phyloP scores from a whole-genome alignment of 2,329 filamentous ascomycete species.

The Calonectria hawksworthii region DNA sequence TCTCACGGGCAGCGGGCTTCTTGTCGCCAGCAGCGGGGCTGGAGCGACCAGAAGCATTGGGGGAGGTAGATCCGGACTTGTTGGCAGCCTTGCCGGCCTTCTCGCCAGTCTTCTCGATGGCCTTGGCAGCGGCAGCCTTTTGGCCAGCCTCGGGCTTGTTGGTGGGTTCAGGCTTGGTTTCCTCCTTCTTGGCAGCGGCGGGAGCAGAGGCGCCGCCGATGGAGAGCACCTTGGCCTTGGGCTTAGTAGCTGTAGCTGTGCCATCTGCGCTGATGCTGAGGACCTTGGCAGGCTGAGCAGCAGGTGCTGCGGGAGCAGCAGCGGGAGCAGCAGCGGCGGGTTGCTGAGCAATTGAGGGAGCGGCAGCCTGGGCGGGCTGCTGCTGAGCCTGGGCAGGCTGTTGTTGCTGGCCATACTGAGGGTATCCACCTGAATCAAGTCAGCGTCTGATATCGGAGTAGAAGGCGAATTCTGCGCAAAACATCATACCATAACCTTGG shows the following conservation, averaged over 20 bases:
- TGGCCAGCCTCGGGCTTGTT: conserved; percentile 77
- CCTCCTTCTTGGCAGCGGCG: conserved; percentile 54
- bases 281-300: conserved; percentile 70
- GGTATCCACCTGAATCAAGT: conserved; percentile 61
- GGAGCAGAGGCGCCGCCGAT: conserved; percentile 52
- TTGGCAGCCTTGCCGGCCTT: conserved; percentile 57
- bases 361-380: conserved; percentile 54
- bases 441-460: conserved; percentile 26
- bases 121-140: conserved; percentile 89
- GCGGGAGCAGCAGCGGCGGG: conserved; percentile 62
- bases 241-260: conserved; percentile 68
- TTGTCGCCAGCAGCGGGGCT: conserved; percentile 79
- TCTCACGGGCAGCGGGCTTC: conserved; percentile 69
- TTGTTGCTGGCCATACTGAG: conserved; percentile 64
- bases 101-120: conserved; percentile 91
- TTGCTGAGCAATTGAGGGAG: conserved; percentile 42
- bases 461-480: conserved; percentile 24
- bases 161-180: conserved; percentile 64
- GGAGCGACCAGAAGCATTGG: conserved; percentile 83
- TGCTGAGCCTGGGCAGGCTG: conserved; percentile 56
- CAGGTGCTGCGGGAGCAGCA: conserved; percentile 59
- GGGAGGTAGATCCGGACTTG: conserved; percentile 80
- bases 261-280: conserved; percentile 76
- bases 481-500: conserved; percentile 57
- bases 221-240: conserved; percentile 63